phyloP scores from a whole-genome alignment of 345 rosid genomes.

The Gossypium sturtianum region DNA sequence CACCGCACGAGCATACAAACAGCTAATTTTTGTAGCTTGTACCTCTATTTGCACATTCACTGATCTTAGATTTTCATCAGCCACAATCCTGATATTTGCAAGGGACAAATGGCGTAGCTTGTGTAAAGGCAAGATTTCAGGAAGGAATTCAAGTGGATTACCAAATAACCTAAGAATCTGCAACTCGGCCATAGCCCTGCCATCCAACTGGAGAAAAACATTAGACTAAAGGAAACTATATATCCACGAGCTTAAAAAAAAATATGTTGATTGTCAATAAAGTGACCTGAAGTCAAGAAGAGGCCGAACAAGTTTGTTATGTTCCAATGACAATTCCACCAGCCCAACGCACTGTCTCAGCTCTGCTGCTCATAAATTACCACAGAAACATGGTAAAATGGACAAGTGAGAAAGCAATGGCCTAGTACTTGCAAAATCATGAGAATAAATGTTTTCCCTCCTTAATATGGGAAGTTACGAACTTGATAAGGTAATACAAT shows the following conservation, averaged over 20 bases:
- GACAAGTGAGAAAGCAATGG: conserved; percentile 8
- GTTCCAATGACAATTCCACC: conserved; percentile 85
- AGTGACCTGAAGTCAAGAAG: conserved; percentile 98
- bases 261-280: conserved; percentile 14
- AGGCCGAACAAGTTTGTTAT: conserved; percentile 92
- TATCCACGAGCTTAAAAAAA: conserved; percentile 18
- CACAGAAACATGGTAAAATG: conserved; percentile 20
- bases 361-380: conserved; percentile 57
- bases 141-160: conserved; percentile 95
- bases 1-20: conserved; percentile 9
- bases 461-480: not conserved
- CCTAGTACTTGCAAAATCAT: conserved; percentile 1
- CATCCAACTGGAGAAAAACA: conserved; percentile 37
- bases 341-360: conserved; percentile 79
- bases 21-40: conserved; percentile 8
- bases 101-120: conserved; percentile 92
- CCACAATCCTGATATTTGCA: conserved; percentile 81
- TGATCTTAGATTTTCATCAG: conserved; percentile 88
- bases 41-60: conserved; percentile 94
- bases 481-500: not conserved
- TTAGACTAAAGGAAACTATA: conserved; percentile 28
- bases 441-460: not conserved
- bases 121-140: conserved; percentile 84
- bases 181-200: conserved; percentile 88
- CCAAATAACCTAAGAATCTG: conserved; percentile 86